A percentile compares a stretch with the other conserved stretches of the same genome.
phyloP scores from a whole-genome alignment of 805 yeast genomes.

The Danielia reshetovae region DNA sequence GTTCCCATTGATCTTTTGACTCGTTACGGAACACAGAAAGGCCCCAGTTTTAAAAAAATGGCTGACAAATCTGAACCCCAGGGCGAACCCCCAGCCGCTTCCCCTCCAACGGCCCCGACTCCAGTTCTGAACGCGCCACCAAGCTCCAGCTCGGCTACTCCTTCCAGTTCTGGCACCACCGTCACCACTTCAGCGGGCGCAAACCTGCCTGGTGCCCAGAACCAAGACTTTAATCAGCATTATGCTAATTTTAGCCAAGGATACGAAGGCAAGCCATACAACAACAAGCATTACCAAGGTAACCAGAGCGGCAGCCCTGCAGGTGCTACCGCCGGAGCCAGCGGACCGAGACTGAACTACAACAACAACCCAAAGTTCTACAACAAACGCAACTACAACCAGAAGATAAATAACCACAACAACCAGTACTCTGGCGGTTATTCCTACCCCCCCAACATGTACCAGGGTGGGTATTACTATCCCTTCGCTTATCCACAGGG shows the following conservation, averaged over 20 bases:
- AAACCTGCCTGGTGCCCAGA: no score
- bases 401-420: conserved; percentile 7
- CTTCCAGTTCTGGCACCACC: neutral
- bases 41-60: conserved; percentile 1
- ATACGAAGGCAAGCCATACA: conserved; percentile 5
- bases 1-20: no score
- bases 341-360: conserved; percentile 2
- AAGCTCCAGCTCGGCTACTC: neutral
- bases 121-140: neutral
- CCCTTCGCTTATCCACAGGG: conserved; percentile 10
- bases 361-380: conserved; percentile 14
- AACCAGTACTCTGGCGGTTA: conserved; percentile 15
- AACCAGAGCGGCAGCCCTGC: conserved; percentile 2
- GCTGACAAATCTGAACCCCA: conserved; percentile 1
- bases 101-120: neutral
- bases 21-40: no score
- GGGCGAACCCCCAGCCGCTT: conserved; percentile 1
- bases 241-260: conserved; percentile 2
- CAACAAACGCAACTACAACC: conserved; percentile 11
- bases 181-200: neutral
- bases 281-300: no score
- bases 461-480: conserved; percentile 13
- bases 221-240: conserved; percentile 4
- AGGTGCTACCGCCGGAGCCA: neutral
- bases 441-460: conserved; percentile 11